Base-by-base conservation (phyloP, 2,329 filamentous ascomycete species). In the Colletotrichum cuscutae region DNA sequence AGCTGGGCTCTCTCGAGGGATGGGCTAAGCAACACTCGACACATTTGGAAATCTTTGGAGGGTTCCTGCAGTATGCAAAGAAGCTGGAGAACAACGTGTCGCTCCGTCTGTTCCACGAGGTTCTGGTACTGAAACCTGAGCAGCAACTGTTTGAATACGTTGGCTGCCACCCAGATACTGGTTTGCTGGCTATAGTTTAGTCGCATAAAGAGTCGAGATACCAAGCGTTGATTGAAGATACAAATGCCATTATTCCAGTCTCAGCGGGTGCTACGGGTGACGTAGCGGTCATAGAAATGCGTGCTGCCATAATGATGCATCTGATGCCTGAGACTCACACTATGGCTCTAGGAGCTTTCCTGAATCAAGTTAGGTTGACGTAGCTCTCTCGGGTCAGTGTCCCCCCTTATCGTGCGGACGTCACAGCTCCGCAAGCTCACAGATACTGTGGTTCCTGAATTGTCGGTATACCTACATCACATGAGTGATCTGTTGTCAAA, bases 131-230 rank as follows among this genome's bases (percentile, higher is more conserved):
- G 35, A 75, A 80, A 66, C 76, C 78, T 7, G 81, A 80, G 54
- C 82, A 85, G 77, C 84, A 85, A 74, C 70, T 78, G 6, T 84
- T 85, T 69, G 84, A 85, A 77, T 85, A 85, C 72, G 74, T 85
- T 12, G 80, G 77, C 8, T 85, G 83, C 56, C 83, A 85, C 75
- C 69, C 72, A 6, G 77, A 76, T 24, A 83, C 79, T 2, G 82
- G 82, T 1, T 82, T 85, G 79, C 52, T 78, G 54, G 37, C 65
- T 5, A 64, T 42, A 35, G 22, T 46, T 5, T 60, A 57, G 54
- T 49, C 42, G 19, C 19, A n/a, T n/a, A 19, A 22, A 19, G 7
- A 11, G 15, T n/a, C 8, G 19, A 49, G 42, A 49, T 22, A 22
- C 42, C 42, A 49, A 49, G 42, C 19, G 19, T 49, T 42, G 15